Evolutionary conservation across 306 rosid species (phyloP).

Genomic region (Inga oerstediana): DNA sequence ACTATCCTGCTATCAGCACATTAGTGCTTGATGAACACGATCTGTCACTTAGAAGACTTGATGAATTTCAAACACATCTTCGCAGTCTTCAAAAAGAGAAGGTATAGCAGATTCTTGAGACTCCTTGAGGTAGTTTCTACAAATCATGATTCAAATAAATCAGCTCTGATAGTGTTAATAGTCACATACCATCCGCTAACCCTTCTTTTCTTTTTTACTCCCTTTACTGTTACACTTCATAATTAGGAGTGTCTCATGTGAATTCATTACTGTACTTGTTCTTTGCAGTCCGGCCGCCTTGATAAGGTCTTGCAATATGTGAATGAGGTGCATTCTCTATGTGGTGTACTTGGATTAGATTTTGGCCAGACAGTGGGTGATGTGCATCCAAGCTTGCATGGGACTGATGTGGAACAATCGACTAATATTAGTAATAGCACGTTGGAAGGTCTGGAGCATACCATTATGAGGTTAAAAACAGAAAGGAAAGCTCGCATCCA

Average conservation of each 20-base stretch:
- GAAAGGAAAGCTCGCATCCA: constrained; percentile 74
- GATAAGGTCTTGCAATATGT: constrained; percentile 84
- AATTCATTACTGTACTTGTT: constrained; percentile 2
- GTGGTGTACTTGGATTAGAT: constrained; percentile 87
- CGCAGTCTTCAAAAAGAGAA: constrained; percentile 86
- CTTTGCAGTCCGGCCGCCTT: constrained; percentile 84
- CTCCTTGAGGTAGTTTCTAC: not conserved
- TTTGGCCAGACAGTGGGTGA: constrained; percentile 82
- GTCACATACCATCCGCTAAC: not conserved
- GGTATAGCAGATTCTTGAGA: constrained; percentile 46
- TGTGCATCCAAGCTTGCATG: constrained; percentile 91
- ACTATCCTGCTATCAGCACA: constrained; percentile 38
- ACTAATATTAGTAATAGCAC: constrained; percentile 88
- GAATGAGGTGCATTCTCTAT: constrained; percentile 89
- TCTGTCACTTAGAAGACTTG: constrained; percentile 81
- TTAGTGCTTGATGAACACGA: constrained; percentile 65
- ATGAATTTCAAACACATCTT: constrained; percentile 79
- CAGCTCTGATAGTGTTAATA: constrained; percentile 14
- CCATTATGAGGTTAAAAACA: constrained; percentile 66
- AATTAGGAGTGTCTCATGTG: no score
- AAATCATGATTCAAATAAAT: constrained; percentile 2
- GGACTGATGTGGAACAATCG: constrained; percentile 66
- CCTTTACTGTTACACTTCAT: not conserved
- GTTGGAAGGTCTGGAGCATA: constrained; percentile 84
- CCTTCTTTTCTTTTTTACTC: not conserved